Conservation (phyloP, 1,139 yeast species). For the Geotrichum macrosporum region DNA sequence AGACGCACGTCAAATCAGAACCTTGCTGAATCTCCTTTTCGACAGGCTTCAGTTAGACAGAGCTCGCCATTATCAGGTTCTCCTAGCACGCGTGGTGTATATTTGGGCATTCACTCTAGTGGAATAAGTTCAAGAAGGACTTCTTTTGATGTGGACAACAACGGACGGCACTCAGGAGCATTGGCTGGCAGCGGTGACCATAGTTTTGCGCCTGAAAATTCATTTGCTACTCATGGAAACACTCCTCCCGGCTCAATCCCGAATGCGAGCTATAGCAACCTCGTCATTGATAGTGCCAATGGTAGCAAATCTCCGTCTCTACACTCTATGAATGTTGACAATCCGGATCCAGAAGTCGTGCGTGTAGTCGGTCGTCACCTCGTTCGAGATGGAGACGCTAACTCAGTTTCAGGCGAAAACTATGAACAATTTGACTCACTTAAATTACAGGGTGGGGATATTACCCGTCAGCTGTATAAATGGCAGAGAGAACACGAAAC, state of each 20-base stretch:
- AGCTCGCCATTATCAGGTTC: constrained; percentile 27
- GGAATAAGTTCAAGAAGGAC: constrained; percentile 17
- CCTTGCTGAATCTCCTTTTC: constrained; percentile 29
- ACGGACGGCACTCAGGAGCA: constrained; percentile 6
- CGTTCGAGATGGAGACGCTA: constrained; percentile 35
- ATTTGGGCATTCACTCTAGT: constrained; percentile 6
- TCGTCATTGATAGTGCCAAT: not conserved
- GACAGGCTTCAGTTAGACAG: constrained; percentile 30
- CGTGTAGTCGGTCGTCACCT: constrained; percentile 57
- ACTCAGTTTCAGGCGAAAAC: constrained; percentile 22
- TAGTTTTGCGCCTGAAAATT: constrained; percentile 11
- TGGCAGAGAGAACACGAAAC: constrained; percentile 56
- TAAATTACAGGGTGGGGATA: constrained; percentile 78
- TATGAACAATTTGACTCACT: constrained; percentile 50
- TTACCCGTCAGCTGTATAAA: constrained; percentile 74
- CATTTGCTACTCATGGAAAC: constrained; percentile 11
- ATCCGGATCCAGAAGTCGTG: constrained; percentile 54
- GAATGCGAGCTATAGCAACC: not conserved
- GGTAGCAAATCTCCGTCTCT: constrained; percentile 19
- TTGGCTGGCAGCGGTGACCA: not conserved
- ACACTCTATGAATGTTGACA: constrained; percentile 30
- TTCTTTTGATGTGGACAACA: constrained; percentile 17
- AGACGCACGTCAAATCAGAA: constrained; percentile 21
- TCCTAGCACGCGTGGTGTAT: constrained; percentile 12
- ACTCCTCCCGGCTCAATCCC: constrained; percentile 16